Evolutionary conservation across 257 asterid species (phyloP).

Genomic region (Paraleonurus japonicus): DNA sequence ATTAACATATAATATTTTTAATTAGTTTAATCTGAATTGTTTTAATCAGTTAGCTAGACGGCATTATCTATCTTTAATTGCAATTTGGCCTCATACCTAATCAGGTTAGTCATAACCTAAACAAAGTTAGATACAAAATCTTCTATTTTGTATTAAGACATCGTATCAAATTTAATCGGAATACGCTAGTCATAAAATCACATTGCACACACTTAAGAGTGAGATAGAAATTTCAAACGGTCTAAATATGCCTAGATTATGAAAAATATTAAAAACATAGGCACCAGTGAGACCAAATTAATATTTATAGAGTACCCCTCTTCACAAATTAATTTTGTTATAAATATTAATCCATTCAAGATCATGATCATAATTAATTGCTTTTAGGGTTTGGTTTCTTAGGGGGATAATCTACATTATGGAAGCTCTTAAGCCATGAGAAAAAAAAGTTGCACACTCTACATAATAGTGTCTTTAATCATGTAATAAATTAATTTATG

Average conservation of each 20-base stretch:
- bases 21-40: neutral
- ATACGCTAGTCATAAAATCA: neutral
- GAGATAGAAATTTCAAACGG: neutral
- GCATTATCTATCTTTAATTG: neutral
- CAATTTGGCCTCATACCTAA: neutral
- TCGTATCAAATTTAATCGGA: neutral
- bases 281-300: neutral
- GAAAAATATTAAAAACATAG: neutral
- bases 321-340: neutral
- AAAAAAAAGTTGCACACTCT: slow-evolving; percentile 24
- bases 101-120: neutral
- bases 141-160: neutral
- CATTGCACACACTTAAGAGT: neutral
- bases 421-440: slow-evolving; percentile 20
- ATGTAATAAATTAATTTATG: slow-evolving; percentile 24
- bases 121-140: neutral
- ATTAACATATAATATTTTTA: no score
- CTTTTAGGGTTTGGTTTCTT: slow-evolving; percentile 12
- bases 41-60: neutral
- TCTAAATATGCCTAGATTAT: neutral
- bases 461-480: slow-evolving; percentile 39
- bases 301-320: neutral
- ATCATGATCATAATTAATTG: slow-evolving; percentile 11
- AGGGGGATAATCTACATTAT: neutral
- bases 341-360: slow-evolving; percentile 10